A percentile compares a stretch with the other conserved stretches of the same genome.
Conservation (phyloP, 176 grass and related monocot genomes). For the Phragmites australis region DNA sequence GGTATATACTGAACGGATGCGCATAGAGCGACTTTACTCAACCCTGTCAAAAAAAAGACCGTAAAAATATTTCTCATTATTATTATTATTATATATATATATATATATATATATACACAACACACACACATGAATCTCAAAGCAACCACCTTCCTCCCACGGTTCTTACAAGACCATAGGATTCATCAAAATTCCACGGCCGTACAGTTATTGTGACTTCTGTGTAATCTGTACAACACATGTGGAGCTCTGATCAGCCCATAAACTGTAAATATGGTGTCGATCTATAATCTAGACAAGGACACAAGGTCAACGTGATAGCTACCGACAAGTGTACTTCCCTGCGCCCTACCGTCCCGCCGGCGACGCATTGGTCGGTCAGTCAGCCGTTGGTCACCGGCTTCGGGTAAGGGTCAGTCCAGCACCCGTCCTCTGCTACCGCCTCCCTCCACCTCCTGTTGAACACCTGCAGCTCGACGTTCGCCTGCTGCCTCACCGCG, state of each 20-base stretch:
- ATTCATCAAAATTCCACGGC: too few species aligned
- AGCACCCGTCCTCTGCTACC: conserved; percentile 60
- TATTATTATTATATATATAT: too few species aligned
- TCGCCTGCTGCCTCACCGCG: conserved; percentile 67
- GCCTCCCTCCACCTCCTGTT: conserved; percentile 72
- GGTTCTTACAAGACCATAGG: too few species aligned
- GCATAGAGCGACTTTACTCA: too few species aligned
- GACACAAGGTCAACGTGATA: conserved; percentile 3
- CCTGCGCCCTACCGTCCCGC: not conserved
- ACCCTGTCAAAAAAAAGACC: too few species aligned
- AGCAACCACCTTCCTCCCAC: too few species aligned
- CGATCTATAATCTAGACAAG: conserved; percentile 16
- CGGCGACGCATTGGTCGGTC: not conserved
- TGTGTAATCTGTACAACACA: too few species aligned
- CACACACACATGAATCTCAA: too few species aligned
- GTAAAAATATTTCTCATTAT: too few species aligned
- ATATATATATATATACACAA: too few species aligned
- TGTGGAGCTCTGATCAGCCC: conserved; percentile 4
- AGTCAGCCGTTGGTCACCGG: conserved; percentile 25
- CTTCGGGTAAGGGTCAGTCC: conserved; percentile 67
- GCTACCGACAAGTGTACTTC: not conserved
- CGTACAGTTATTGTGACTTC: too few species aligned
- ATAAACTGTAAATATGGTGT: conserved; percentile 13
- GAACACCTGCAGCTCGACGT: conserved; percentile 64
- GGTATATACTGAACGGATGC: too few species aligned